These are phyloP conservation scores for Penicillium roqueforti DNA, from an alignment of 495 filamentous ascomycete genomes.

Conservation along the genomic window DNA sequence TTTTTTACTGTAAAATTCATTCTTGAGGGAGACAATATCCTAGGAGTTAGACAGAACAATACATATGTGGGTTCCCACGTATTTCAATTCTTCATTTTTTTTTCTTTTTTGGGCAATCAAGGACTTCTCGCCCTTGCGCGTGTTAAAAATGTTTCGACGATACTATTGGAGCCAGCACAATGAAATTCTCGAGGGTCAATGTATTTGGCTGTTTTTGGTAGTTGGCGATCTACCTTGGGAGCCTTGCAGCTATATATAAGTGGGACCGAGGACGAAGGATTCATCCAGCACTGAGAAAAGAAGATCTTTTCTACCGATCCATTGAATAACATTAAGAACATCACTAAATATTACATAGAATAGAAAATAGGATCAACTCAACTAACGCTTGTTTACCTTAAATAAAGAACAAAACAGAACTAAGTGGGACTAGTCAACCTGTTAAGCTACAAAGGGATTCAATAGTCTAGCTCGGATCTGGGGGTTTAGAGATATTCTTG, in stretches of 20 bases:
- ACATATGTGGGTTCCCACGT: neutral
- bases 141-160: neutral
- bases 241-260: slow-evolving; percentile 8
- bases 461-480: slow-evolving; percentile 2
- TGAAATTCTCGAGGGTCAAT: neutral
- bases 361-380: too few relatives aligned
- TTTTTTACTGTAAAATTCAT: slow-evolving; percentile 22
- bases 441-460: slow-evolving; percentile 6
- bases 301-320: neutral
- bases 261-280: too few relatives aligned
- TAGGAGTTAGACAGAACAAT: slow-evolving; percentile 23
- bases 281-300: too few relatives aligned
- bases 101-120: too few relatives aligned
- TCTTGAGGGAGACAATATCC: slow-evolving; percentile 19
- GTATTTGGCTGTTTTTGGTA: neutral
- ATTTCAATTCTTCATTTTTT: neutral
- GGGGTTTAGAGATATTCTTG: neutral
- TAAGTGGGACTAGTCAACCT: slow-evolving; percentile 6
- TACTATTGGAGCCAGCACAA: too few relatives aligned
- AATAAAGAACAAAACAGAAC: neutral
- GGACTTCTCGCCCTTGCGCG: neutral
- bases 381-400: neutral
- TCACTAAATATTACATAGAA: neutral
- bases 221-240: neutral
- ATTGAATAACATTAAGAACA: neutral